Percentiles rank a stretch among this genome's conserved stretches.
Conservation (phyloP, 495 filamentous ascomycete species). For the Saxophila tyrrhenica region DNA sequence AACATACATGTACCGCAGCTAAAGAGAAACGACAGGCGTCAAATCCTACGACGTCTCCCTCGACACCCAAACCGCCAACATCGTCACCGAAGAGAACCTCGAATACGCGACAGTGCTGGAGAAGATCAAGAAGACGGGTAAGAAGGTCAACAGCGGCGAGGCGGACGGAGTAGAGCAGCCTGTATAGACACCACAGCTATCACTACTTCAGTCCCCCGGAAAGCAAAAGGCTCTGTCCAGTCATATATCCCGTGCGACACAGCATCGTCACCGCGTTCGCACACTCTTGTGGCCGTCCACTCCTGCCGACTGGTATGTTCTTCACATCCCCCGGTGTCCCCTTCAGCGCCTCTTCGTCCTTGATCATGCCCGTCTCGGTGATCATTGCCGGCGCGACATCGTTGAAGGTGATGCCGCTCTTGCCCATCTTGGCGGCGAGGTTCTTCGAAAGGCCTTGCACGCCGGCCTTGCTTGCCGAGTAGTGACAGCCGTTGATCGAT, state of each 20-base stretch:
- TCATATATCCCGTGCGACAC: slow-evolving; percentile 58
- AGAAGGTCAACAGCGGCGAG: slow-evolving; percentile 69
- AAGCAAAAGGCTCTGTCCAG: slow-evolving; percentile 30
- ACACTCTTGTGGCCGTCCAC: slow-evolving; percentile 56
- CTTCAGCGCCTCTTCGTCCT: slow-evolving; percentile 17
- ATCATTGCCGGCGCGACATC: slow-evolving; percentile 69
- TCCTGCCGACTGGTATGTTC: slow-evolving; percentile 48
- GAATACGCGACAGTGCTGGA: slow-evolving; percentile 70
- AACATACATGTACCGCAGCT: background rate
- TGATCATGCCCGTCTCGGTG: slow-evolving; percentile 37
- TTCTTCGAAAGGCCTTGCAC: slow-evolving; percentile 57
- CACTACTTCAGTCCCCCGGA: slow-evolving; percentile 25
- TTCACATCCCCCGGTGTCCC: slow-evolving; percentile 25
- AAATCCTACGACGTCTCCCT: slow-evolving; percentile 78
- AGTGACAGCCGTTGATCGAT: slow-evolving; percentile 49
- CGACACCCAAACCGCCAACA: slow-evolving; percentile 63
- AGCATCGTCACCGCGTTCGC: slow-evolving; percentile 59
- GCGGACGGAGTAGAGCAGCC: slow-evolving; percentile 33
- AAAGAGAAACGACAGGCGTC: slow-evolving; percentile 49
- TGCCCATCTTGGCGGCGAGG: slow-evolving; percentile 48
- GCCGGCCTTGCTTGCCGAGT: slow-evolving; percentile 53
- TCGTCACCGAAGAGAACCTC: slow-evolving; percentile 53
- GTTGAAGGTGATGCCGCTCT: slow-evolving; percentile 59
- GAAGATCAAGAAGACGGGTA: slow-evolving; percentile 92
- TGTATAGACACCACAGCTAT: slow-evolving; percentile 7